Evolutionary conservation across 2,329 filamentous ascomycete genomes (phyloP).

Genomic region (Colletotrichum eleusines): DNA sequence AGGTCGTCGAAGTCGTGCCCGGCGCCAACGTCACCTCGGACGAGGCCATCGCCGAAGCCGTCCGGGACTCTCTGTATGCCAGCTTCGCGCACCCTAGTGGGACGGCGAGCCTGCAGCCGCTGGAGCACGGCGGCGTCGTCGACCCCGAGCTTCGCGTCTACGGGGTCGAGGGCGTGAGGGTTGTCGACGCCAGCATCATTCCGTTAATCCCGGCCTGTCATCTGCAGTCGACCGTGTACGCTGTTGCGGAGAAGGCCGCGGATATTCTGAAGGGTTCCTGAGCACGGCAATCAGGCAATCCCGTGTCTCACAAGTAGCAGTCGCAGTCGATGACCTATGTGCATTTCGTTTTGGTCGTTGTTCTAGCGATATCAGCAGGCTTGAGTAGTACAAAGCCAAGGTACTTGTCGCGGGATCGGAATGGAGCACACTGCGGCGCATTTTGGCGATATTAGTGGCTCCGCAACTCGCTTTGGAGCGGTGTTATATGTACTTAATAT

Average conservation of each 20-base stretch:
- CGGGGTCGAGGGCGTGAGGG: slow-evolving; percentile 46
- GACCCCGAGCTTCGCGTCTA: slow-evolving; percentile 48
- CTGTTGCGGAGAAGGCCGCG: slow-evolving; percentile 50
- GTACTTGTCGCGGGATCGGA: too few relatives aligned
- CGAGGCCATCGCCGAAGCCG: slow-evolving; percentile 12
- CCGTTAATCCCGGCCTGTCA: slow-evolving; percentile 49
- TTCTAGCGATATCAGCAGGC: background rate
- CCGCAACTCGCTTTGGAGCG: background rate
- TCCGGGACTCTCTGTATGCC: slow-evolving; percentile 8
- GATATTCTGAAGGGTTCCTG: slow-evolving; percentile 23
- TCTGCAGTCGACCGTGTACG: slow-evolving; percentile 52
- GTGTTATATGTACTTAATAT: too few relatives aligned
- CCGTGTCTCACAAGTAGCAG: rapidly evolving
- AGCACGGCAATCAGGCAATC: background rate
- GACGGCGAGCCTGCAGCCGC: slow-evolving; percentile 61
- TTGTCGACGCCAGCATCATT: slow-evolving; percentile 49
- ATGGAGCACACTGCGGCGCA: background rate
- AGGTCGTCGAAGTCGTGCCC: slow-evolving; percentile 27
- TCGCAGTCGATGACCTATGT: background rate
- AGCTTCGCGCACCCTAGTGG: slow-evolving; percentile 56
- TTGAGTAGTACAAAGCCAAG: background rate
- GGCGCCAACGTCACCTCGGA: slow-evolving; percentile 28
- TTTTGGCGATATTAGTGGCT: too few relatives aligned
- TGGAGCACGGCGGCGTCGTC: slow-evolving; percentile 52
- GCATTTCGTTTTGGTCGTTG: background rate